phyloP scores from a whole-genome alignment of 495 filamentous ascomycete species.

The Trichoderma reesei region DNA sequence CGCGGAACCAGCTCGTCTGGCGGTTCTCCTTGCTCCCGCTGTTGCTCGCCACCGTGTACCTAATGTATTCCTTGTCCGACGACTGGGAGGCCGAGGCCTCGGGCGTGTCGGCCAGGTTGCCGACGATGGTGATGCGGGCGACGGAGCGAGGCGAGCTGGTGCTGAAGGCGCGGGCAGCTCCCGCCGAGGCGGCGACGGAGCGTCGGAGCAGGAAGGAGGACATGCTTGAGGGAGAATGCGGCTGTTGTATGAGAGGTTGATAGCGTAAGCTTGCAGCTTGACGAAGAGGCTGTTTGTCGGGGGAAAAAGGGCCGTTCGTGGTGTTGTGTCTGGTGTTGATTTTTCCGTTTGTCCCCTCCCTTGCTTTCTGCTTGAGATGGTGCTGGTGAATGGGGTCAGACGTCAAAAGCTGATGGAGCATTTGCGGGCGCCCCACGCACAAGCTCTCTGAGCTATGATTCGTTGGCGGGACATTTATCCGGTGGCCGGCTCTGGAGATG shows the following conservation, averaged over 20 bases:
- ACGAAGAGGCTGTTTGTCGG: too few relatives aligned
- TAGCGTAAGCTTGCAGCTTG: too few relatives aligned
- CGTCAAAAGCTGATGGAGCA: background rate
- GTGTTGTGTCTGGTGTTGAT: too few relatives aligned
- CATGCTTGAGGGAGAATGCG: conserved; percentile 15
- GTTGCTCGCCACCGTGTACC: conserved; percentile 54
- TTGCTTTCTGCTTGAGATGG: background rate
- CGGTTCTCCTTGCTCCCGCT: conserved; percentile 49
- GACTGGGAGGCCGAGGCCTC: conserved; percentile 62
- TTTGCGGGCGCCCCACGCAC: background rate
- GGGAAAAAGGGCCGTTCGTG: too few relatives aligned
- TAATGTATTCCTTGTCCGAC: conserved; percentile 54
- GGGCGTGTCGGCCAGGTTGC: conserved; percentile 56
- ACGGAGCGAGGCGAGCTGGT: conserved; percentile 47
- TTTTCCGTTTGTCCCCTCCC: too few relatives aligned
- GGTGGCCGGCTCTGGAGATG: background rate
- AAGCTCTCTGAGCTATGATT: conserved; percentile 1
- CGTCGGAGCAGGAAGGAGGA: conserved; percentile 32
- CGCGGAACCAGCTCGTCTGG: conserved; percentile 66
- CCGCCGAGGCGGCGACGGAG: conserved; percentile 28
- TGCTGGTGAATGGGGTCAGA: background rate
- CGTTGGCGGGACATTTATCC: background rate
- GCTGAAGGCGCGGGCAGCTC: conserved; percentile 44
- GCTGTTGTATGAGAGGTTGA: too few relatives aligned
- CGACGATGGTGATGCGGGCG: conserved; percentile 53